phyloP scores from a whole-genome alignment of 1,284 basidiomycete species.

The Trametes polyzona region DNA sequence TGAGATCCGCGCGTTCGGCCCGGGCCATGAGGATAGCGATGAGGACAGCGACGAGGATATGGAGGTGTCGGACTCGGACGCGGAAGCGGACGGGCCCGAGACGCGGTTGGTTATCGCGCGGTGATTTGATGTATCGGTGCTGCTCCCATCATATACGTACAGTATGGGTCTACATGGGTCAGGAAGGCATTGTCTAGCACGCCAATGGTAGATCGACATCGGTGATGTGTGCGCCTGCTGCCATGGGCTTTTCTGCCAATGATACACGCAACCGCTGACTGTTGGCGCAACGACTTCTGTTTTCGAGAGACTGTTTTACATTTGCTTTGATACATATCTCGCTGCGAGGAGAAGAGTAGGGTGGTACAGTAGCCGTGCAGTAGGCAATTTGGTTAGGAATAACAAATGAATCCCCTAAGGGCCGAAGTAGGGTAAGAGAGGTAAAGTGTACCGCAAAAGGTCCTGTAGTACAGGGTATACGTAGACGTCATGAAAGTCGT shows the following conservation, averaged over 20 bases:
- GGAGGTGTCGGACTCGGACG: not conserved
- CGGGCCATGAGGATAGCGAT: constrained; percentile 10
- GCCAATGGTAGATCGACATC: too few relatives aligned
- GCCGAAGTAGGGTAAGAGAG: constrained; percentile 14
- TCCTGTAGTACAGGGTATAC: constrained; percentile 19
- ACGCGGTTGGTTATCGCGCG: too few relatives aligned
- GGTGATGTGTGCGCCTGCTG: too few relatives aligned
- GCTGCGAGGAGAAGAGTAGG: not conserved
- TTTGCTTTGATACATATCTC: not conserved
- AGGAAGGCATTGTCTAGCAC: too few relatives aligned
- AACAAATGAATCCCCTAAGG: not conserved
- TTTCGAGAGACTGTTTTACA: not conserved
- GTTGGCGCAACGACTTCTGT: too few relatives aligned
- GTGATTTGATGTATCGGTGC: too few relatives aligned
- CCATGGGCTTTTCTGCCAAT: too few relatives aligned
- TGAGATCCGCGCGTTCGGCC: constrained; percentile 16
- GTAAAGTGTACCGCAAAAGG: not conserved
- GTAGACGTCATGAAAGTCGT: constrained; percentile 25
- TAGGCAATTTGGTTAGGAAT: not conserved
- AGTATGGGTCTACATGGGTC: too few relatives aligned
- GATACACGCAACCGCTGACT: too few relatives aligned
- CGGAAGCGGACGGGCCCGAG: not conserved
- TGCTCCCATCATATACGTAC: too few relatives aligned
- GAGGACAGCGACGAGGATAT: constrained; percentile 7
- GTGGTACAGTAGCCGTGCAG: not conserved